Base-by-base conservation (phyloP, 202 grass and related monocot species). In the Eragrostis tef region DNA sequence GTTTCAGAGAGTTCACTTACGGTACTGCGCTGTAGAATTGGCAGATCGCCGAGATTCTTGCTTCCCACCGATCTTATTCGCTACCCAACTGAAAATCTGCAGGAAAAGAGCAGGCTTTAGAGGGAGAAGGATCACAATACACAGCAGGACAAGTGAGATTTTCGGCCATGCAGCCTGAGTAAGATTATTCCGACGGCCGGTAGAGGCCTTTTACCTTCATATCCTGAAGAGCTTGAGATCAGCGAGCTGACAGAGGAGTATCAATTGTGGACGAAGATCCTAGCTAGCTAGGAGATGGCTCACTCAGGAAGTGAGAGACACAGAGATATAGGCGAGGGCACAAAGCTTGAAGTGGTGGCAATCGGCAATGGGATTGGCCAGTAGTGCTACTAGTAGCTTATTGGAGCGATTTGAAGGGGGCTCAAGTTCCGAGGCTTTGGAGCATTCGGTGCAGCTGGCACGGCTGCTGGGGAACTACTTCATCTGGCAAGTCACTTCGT, bases 31-130 rank as follows among this genome's bases (percentile, higher is more conserved):
- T 0, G 76, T 67, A 47, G 94, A 80, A 50, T 31, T 71, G 6
- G 46, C 57, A 74, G 80, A 31, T 69, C 72, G 85, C 21, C 61
- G 90, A 12, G 73, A 61, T 19, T 90, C 89, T 71, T 94, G 91
- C 80, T 74, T 88, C 85, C 85, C 81, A 63, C 44, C 77, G 74
- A 88, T 85, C 85, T 92, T 97, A 74, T 86, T 90, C 16, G 87
- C 89, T 9, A 92, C 82, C 94, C 94, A 94, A 57, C 79, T 88
- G 79, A 94, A 88, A 79, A 97, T 84, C 94, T 97, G 80, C 39
- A 22, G 58, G 11, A 25, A 29, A 5, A 39, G 45, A 67, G 14
- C 21, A 31, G 44, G 6, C 64, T 21, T 56, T 44, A 20, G 4
- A 17, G 16, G 1, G 60, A 15, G 60, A 31, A 29, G 13, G 26